phyloP scores from a whole-genome alignment of 495 filamentous ascomycete genomes.

The Penicillium odoratum region DNA sequence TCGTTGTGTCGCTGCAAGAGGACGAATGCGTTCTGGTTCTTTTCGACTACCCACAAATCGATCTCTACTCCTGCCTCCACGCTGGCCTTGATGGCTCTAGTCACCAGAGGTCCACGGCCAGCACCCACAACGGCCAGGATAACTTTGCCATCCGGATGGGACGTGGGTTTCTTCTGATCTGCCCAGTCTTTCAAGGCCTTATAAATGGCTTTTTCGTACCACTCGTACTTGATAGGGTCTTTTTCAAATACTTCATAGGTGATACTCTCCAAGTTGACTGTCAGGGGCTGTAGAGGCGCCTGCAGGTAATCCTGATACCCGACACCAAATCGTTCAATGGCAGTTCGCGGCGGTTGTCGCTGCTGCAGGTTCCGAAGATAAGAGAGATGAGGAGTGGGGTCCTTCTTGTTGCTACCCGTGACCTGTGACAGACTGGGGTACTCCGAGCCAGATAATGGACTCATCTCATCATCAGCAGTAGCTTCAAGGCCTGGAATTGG shows the following conservation, averaged over 20 bases:
- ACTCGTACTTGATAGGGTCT: slow-evolving; percentile 95
- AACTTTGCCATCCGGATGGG: slow-evolving; percentile 66
- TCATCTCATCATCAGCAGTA: slow-evolving; percentile 30
- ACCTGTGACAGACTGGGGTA: slow-evolving; percentile 70
- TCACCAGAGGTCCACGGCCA: slow-evolving; percentile 87
- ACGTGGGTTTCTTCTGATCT: slow-evolving; percentile 66
- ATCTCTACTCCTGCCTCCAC: slow-evolving; percentile 72
- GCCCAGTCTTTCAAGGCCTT: slow-evolving; percentile 82
- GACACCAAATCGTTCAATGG: slow-evolving; percentile 67
- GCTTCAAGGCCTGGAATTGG: slow-evolving; percentile 57
- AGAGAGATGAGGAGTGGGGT: slow-evolving; percentile 67
- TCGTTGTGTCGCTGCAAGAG: slow-evolving; percentile 85
- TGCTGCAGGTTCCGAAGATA: slow-evolving; percentile 85
- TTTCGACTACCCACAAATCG: slow-evolving; percentile 89
- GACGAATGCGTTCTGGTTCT: slow-evolving; percentile 97
- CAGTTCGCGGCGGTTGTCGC: slow-evolving; percentile 66
- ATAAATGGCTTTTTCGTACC: slow-evolving; percentile 84
- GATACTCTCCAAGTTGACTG: slow-evolving; percentile 93
- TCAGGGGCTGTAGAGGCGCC: slow-evolving; percentile 87
- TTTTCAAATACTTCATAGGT: slow-evolving; percentile 99
- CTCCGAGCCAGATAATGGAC: slow-evolving; percentile 44
- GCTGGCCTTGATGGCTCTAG: slow-evolving; percentile 78
- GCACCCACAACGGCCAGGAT: slow-evolving; percentile 91
- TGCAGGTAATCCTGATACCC: slow-evolving; percentile 95
- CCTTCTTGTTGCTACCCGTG: slow-evolving; percentile 49